These are phyloP conservation scores for Austropuccinia psidii DNA, from an alignment of 1,284 basidiomycete genomes.

Conservation along the genomic window DNA sequence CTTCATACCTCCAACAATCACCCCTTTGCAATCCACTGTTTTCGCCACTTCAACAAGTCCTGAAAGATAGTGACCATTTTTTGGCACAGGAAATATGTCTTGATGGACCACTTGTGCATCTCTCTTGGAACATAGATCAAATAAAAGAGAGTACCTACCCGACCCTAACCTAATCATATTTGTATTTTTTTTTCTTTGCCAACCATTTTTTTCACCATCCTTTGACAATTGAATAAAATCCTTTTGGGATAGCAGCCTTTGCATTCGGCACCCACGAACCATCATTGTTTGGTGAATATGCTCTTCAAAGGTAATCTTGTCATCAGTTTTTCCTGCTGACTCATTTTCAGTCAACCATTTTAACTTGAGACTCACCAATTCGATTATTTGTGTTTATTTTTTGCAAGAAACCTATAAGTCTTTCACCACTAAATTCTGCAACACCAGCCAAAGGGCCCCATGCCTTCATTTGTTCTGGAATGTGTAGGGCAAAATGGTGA, in stretches of 20 bases:
- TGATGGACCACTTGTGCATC: not conserved
- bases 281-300: not conserved
- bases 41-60: not conserved
- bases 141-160: not conserved
- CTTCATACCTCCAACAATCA: not conserved
- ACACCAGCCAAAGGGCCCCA: conserved; percentile 3
- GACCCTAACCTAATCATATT: not conserved
- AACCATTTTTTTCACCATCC: not conserved
- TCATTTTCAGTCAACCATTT: not conserved
- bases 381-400: conserved; percentile 24
- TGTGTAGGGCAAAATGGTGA: conserved; percentile 22
- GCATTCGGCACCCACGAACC: not conserved
- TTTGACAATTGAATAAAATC: not conserved
- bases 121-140: not conserved
- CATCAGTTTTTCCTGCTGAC: not conserved
- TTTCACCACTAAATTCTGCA: conserved; percentile 4
- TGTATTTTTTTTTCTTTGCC: not conserved
- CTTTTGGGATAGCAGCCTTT: not conserved
- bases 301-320: not conserved
- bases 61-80: not conserved
- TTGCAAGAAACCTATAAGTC: conserved; percentile 18
- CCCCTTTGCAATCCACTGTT: not conserved
- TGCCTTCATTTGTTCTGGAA: conserved; percentile 9
- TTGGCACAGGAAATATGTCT: not conserved
- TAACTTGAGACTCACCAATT: not conserved